Base-by-base conservation (phyloP, 257 asterid species). In the Petrea volubilis region DNA sequence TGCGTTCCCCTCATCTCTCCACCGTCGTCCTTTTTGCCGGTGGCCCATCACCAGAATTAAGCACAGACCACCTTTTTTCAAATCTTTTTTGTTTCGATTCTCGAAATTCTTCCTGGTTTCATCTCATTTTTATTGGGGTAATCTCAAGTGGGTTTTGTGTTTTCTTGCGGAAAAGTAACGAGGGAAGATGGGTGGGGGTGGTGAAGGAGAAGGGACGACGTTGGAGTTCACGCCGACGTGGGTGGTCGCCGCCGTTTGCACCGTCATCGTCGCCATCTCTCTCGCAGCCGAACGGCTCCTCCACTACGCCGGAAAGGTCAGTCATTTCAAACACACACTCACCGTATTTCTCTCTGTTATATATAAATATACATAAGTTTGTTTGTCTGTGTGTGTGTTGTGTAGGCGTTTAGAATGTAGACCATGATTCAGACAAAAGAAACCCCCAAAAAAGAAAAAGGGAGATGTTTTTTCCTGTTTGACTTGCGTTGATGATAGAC, bases 151-250 rank as follows among this genome's bases (percentile, higher is more conserved):
- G 78, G 79, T 43, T 57, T 44, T 40, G 33, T 4, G 18, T 73
- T 75, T 23, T 52, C 3, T 41, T 60, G 66, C 7, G 50, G 77
- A 61, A 46, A 46, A 34, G 18, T 17, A 27, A n/a, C 52, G 40
- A 49, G 50, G 71, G 58, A 63, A 80, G 78, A 88, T 91, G 97
- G 29, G 73, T 41, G 97, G 88, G 14, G 93, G 90, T 40, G 96
- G 86, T 60, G 95, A 63, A 64, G 87, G 38, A 60, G 93, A 83
- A 80, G 94, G 84, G 18, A 41, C 58, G 24, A 34, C 88, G 65
- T 75, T 91, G 80, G 96, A 89, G 85, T 89, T 36, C 77, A 87
- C 97, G 41, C 96, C 97, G 29, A 91, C 96, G 66, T 91, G 97
- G 97, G 93, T 91, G 60, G 90, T 89, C 31, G 97, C 97, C 78